These are phyloP conservation scores for Paraglomus occultum DNA, from an alignment of 192 early-diverging fungal genomes.

Conservation along the genomic window DNA sequence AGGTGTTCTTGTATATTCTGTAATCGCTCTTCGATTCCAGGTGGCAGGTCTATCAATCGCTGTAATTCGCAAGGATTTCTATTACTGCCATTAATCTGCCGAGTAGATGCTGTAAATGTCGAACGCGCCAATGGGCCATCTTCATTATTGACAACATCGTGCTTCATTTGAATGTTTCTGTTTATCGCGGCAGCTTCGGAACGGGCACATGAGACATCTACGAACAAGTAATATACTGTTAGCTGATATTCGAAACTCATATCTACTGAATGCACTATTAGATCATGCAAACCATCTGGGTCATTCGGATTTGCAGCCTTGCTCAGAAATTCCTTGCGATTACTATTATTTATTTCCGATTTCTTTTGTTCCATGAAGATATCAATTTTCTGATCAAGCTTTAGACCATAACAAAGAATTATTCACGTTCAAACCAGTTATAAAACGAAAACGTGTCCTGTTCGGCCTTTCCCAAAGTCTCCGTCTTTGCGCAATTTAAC, in stretches of 20 bases:
- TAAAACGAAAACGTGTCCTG: background rate
- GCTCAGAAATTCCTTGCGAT: slow-evolving; percentile 23
- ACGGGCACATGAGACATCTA: slow-evolving; percentile 25
- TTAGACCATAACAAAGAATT: background rate
- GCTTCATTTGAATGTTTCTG: slow-evolving; percentile 76
- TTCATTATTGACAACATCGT: slow-evolving; percentile 66
- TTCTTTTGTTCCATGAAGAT: slow-evolving; percentile 16
- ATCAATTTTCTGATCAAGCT: slow-evolving; percentile 28
- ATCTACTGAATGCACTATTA: background rate
- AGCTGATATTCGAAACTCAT: background rate
- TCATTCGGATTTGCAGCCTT: slow-evolving; percentile 12
- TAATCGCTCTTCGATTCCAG: slow-evolving; percentile 59
- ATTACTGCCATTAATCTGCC: slow-evolving; percentile 27
- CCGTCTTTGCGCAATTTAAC: too few species aligned
- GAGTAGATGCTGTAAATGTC: slow-evolving; percentile 36
- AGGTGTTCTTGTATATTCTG: slow-evolving; percentile 73
- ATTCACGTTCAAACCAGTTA: background rate
- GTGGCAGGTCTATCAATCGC: slow-evolving; percentile 5
- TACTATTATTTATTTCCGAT: slow-evolving; percentile 29
- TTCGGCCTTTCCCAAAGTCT: background rate
- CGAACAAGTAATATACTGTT: background rate
- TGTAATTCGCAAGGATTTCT: background rate
- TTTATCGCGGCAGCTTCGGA: slow-evolving; percentile 44
- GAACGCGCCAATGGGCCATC: slow-evolving; percentile 63
- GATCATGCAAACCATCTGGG: slow-evolving; percentile 9